Percentiles rank a stretch among this genome's conserved stretches.
phyloP scores from a whole-genome alignment of 2,329 filamentous ascomycete genomes.

The Emergomyces orientalis region DNA sequence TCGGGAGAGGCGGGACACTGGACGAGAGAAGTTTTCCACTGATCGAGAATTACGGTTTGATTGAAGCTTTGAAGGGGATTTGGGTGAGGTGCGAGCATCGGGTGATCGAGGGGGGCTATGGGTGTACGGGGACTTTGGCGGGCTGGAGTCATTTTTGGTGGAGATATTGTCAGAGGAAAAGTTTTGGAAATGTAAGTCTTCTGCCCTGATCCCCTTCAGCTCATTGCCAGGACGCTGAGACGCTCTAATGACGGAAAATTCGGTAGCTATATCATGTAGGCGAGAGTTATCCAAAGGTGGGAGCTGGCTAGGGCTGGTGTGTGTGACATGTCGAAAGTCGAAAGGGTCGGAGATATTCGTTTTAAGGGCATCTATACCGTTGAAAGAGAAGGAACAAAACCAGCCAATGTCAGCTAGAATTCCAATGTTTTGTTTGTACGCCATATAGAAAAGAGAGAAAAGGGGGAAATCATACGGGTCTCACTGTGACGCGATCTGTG shows the following conservation, averaged over 20 bases:
- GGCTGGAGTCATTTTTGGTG: conserved; percentile 8
- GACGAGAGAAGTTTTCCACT: conserved; percentile 49
- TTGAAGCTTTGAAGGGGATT: conserved; percentile 20
- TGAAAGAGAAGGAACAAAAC: conserved; percentile 3
- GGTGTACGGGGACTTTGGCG: conserved; percentile 11
- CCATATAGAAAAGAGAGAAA: neutral
- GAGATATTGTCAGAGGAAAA: conserved; percentile 27
- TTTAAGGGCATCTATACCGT: conserved; percentile 35
- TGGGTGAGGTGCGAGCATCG: conserved; percentile 22
- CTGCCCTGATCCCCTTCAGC: conserved; percentile 45
- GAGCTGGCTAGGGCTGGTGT: conserved; percentile 49
- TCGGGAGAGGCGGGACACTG: conserved; percentile 34
- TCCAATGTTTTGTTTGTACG: neutral
- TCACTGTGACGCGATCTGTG: conserved; percentile 26
- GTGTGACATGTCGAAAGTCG: conserved; percentile 55
- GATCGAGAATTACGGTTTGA: conserved; percentile 29
- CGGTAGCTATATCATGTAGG: conserved; percentile 43
- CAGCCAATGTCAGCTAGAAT: neutral
- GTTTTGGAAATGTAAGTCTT: conserved; percentile 36
- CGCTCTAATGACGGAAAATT: conserved; percentile 46
- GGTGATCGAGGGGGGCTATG: conserved; percentile 25
- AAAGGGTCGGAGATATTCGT: conserved; percentile 52
- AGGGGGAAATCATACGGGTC: conserved; percentile 26
- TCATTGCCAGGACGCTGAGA: conserved; percentile 43
- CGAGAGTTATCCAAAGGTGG: conserved; percentile 43